Base-by-base conservation (phyloP, 2,329 filamentous ascomycete species). In the Alternaria incomplexa region DNA sequence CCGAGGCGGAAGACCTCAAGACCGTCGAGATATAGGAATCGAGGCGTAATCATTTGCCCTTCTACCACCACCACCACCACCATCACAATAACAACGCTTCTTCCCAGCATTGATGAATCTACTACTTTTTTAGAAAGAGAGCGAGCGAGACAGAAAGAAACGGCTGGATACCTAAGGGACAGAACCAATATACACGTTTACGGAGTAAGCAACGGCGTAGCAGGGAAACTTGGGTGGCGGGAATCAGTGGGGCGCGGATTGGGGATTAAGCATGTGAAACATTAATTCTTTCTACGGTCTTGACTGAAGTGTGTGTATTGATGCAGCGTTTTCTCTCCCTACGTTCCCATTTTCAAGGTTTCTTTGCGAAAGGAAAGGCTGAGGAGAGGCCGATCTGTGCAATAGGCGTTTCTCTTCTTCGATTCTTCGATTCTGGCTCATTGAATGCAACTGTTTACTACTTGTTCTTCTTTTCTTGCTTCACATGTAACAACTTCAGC, bases 11-110 rank as follows among this genome's bases (percentile, higher is more conserved):
- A 46, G 83, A 83, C 65, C 81, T 85, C 77, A 84, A 84, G 77
- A 83, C 82, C 13, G 82, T 85, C 51, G 81, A 83, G 72, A 84
- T 85, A 77, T 81, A 79, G 66, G 51, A 60, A 62, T 50, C 23
- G 46, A 57, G 30, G 40, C 36, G 20, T 23, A 60, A 52, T 44
- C 43, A 56, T 30, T 62, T 57, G 55, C 52, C 55, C 52, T 55
- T 52, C 53, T 51, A 46, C 44, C 50, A 58, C 26, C 26, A 63
- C 30, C 30, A 32, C 4, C 48, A n/a, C 20, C 20, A 58, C 32
- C 32, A 40, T 40, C 32, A 40, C 36, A 40, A 40, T 40, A 17
- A 40, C 36, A 40, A 40, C 61, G n/a, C 61, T 63, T 59, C 61
- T 63, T 59, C 40, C 52, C 61, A 40, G 4, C 36, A 53, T 64